Base-by-base conservation (phyloP, 805 yeast genomes). In the Wickerhamomyces bisporus region DNA sequence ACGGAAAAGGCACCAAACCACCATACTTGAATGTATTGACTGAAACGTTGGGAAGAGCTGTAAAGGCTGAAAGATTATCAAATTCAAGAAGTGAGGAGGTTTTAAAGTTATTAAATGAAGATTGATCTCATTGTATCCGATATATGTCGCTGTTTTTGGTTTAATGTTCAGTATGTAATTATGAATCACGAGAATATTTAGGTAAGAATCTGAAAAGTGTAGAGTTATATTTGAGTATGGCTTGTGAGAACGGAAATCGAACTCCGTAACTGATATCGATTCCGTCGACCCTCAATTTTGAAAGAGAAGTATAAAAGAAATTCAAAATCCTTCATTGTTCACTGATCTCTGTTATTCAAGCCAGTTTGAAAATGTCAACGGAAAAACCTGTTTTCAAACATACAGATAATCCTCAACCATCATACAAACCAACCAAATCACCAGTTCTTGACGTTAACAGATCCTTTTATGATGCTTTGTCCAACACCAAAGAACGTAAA, bases 371-470 rank as follows among this genome's bases (percentile, higher is more conserved):
- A n/a, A n/a, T n/a, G n/a, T n/a, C n/a, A n/a, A n/a, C n/a, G 24
- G 10, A 7, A 21, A 44, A 47, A 38, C 55, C 57, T 28, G 53
- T 44, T 3, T 55, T 43, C 35, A 41, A 49, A 29, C 52, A 46
- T 26, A 42, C 42, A 32, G 50, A 42, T 33, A 49, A 47, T 36
- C 82, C 82, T 6, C 60, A 58, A 3, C 71, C 83, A 3, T 81
- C 82, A 1, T 77, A 77, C 48, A 64, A 70, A 40, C 81, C 82
- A 17, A 72, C 71, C 30, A 67, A 70, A 35, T 77, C 76, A 8
- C 70, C 79, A 11, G 71, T 71, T 30, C 53, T 78, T 23, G 71
- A 67, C 39, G 79, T 77, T 9, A 64, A 78, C 58, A 64, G 67
- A 38, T 57, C 57, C 11, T 57, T 77, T 26, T 77, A 78, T 52